Evolutionary conservation across 1,284 basidiomycete species (phyloP), one percentile per base, ranked within the genome.

Genomic region (Trametes pubescens): DNA sequence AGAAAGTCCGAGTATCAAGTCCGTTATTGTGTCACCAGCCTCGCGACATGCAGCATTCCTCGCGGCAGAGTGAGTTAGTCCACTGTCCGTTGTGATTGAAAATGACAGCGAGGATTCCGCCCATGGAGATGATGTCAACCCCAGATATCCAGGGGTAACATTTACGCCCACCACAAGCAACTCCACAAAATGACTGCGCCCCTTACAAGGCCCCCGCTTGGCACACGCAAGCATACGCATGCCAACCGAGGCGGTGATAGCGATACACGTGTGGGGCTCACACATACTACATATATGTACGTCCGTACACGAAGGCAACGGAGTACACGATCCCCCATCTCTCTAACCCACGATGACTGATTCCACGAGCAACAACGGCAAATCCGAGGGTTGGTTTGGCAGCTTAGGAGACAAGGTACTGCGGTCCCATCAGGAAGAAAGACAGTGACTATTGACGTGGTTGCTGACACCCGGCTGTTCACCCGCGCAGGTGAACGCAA

Each of bases 401-500:
- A 32, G 35, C 34, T 38, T 57, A 34, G 35, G 56, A 4, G 56
- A 57, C 46, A 57, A 49, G 44, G 56, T 57, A 40, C 24, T 21
- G 34, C 40, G n/a, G n/a, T n/a, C n/a, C n/a, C n/a, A n/a, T n/a
- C n/a, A n/a, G n/a, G n/a, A n/a, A 16, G 16, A 35, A 9, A 24
- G 32, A 6, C 29, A 13, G 10, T 29, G 18, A 16, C 16, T 26
- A n/a, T 13, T 0, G 7, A 24, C 5, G 2, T 26, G 16, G 43
- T 14, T 14, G 57, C 24, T 16, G 9, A 22, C 4, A 22, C n/a
- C n/a, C n/a, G n/a, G n/a, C n/a, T n/a, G n/a, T n/a, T n/a, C n/a
- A 2, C n/a, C 16, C 6, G 2, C 10, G 8, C 51, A 72, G 71
- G 32, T 72, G 43, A 71, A 71, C 65, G 65, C 67, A 29, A 66